Conservation (phyloP, 305 asterid genomes). For the Rubia occidens region DNA sequence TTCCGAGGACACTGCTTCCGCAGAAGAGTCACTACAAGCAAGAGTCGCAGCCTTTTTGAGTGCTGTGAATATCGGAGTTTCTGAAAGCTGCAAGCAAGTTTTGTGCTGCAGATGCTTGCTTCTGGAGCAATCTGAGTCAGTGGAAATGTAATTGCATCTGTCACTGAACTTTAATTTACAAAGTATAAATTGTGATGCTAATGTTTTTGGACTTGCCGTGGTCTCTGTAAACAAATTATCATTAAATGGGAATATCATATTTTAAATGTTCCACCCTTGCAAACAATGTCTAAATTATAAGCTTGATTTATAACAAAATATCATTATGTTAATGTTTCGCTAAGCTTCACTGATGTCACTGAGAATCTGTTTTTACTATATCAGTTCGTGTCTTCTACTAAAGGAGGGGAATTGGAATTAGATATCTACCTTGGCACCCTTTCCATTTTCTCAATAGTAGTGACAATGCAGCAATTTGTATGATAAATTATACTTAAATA, state of each 20-base stretch:
- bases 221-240: neutral
- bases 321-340: neutral
- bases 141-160: constrained; percentile 37
- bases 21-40: constrained; percentile 17
- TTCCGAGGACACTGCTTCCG: constrained; percentile 17
- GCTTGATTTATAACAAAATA: neutral
- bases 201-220: neutral
- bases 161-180: neutral
- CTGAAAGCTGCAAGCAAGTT: constrained; percentile 30
- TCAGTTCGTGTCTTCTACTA: neutral
- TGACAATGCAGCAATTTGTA: neutral
- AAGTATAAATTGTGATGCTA: neutral
- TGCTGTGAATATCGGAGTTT: constrained; percentile 32
- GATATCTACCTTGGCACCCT: neutral
- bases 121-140: constrained; percentile 32
- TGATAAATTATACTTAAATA: neutral
- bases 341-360: neutral
- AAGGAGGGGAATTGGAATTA: neutral
- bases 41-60: constrained; percentile 25
- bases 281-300: neutral
- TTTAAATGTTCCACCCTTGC: neutral
- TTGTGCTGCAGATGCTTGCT: constrained; percentile 36
- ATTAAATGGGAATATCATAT: too few relatives aligned
- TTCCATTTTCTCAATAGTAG: neutral
- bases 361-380: neutral